Conservation (phyloP, 805 yeast species). For the Candida khao-thaluensis region DNA sequence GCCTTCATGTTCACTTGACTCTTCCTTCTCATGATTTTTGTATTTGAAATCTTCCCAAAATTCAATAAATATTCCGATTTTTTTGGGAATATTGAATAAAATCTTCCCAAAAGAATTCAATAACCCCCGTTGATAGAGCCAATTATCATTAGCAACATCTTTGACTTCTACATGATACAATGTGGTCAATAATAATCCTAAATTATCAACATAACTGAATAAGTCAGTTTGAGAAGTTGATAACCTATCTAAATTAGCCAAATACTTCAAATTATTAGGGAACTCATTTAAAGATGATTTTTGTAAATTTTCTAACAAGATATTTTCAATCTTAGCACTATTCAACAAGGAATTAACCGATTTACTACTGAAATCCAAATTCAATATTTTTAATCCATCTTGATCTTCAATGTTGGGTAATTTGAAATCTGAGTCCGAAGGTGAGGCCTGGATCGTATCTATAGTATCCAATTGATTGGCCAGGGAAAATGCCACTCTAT, state of each 20-base stretch:
- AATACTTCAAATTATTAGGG: conserved; percentile 35
- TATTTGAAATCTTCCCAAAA: conserved; percentile 36
- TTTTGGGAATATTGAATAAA: conserved; percentile 24
- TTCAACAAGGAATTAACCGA: conserved; percentile 21
- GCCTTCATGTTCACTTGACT: conserved; percentile 14
- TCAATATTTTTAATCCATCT: conserved; percentile 14
- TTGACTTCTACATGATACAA: conserved; percentile 24
- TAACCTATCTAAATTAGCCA: conserved; percentile 35
- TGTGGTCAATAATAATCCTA: conserved; percentile 28
- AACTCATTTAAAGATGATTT: conserved; percentile 25
- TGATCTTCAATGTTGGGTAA: conserved; percentile 10
- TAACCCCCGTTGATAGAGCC: conserved; percentile 25
- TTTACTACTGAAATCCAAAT: conserved; percentile 16
- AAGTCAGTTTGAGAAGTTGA: conserved; percentile 31
- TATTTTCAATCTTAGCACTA: conserved; percentile 19
- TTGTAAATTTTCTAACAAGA: conserved; percentile 28
- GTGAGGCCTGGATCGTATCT: neutral
- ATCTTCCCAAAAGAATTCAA: conserved; percentile 28
- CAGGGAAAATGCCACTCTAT: conserved; percentile 36
- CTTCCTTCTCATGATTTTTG: conserved; percentile 23
- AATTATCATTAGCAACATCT: conserved; percentile 12
- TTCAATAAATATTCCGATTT: conserved; percentile 34
- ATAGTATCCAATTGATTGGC: conserved; percentile 24
- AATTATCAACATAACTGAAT: conserved; percentile 29
- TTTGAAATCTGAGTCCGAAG: neutral